Base-by-base conservation (phyloP, 148 eudicot genomes). In the Amaranthus hypochondriacus region DNA sequence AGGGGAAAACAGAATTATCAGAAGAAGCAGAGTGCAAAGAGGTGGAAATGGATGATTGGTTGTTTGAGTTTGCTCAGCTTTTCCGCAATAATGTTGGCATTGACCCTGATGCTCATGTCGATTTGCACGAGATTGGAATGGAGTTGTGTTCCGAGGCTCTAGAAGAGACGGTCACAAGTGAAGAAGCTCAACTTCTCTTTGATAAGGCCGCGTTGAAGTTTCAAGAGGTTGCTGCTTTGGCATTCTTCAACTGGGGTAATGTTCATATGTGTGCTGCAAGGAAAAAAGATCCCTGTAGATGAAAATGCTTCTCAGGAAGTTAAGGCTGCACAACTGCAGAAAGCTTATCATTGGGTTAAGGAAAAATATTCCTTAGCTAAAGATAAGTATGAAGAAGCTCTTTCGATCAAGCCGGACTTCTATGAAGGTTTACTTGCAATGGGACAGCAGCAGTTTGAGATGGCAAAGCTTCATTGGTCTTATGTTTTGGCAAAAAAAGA, bases 401-500 rank as follows among this genome's bases (percentile, higher is more conserved):
- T 95, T 39, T 48, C 69, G 12, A 90, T 92, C 66, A 92, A 95
- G 77, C 98, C 97, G 0, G 96, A 92, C 49, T 95, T 95, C 71
- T 95, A 95, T 63, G 98, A 92, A 80, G 98, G 98, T 3, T 75
- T 92, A 66, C 76, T 95, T 42, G 98, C 98, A 14, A 76, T 95
- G 72, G 98, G 98, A 13, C 98, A 95, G 82, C 96, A 95, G 55
- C 97, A 95, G 44, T 95, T 95, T 73, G 97, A 95, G 83, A 90
- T 88, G 98, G 97, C 97, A 5, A 95, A 92, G 80, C 96, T 95
- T 69, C 92, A 92, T 14, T 95, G 97, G 98, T 90, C 97, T 5
- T 95, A 86, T 75, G 88, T 84, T 52, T 70, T 86, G 52, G 97
- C 96, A 3, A 90, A 90, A 80, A 90, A 90, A 75, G 93, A 86